Base-by-base conservation (phyloP, 2,329 filamentous ascomycete species). In the Diaporthe batatas region DNA sequence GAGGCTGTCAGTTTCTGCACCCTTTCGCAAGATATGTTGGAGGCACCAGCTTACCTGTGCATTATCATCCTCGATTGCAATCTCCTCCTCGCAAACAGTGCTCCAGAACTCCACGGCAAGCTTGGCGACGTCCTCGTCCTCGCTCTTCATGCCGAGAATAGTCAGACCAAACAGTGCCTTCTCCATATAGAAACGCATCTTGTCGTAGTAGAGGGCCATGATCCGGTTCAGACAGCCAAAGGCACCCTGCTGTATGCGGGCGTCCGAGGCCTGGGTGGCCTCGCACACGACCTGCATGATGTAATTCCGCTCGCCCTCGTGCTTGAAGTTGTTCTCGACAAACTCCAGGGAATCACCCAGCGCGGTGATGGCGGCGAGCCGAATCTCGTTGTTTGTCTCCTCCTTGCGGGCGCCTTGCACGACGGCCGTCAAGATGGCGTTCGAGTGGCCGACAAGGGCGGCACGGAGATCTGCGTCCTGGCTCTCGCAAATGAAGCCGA, bases 111-210 rank as follows among this genome's bases (percentile, higher is more conserved):
- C 96, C 77, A 99, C 95, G 49, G 96, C 96, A 72, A 99, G 89
- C 89, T 99, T 99, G 75, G 96, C 94, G 70, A 99, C 96, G 81
- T 99, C 96, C 83, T 99, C 96, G 78, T 99, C 96, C 10, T 95
- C 92, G 79, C 91, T 97, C 90, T 98, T 98, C 96, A 99, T 99
- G 77, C 96, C 96, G 82, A 98, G 92, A 76, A 99, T 98, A 51
- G 96, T 99, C 53, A 99, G 89, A 73, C 96, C 96, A 79, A 99
- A 99, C 55, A 99, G 89, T 47, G 96, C 96, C 90, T 98, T 98
- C 88, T 99, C 96, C 96, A 99, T 99, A 87, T 99, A 99, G 85
- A 98, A 99, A 79, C 95, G 93, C 96, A 99, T 99, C 86, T 98
- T 97, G 80, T 99, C 96, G 83, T 99, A 99, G 88, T 99, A 99